phyloP scores from a whole-genome alignment of 345 rosid genomes.

The Eucalyptus microcorys region DNA sequence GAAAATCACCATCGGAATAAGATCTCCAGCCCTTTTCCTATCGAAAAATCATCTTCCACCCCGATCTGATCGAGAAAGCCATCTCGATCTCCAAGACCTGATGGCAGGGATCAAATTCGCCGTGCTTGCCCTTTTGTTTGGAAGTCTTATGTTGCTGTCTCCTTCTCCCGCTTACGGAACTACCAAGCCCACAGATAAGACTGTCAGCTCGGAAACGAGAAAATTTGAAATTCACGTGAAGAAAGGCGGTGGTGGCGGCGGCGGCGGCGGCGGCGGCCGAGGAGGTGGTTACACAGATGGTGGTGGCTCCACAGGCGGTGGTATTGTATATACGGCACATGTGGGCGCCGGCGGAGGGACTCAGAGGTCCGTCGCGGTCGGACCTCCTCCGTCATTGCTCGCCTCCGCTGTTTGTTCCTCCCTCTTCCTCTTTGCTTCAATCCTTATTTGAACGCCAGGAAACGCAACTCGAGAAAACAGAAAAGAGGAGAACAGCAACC shows the following conservation, averaged over 20 bases:
- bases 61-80: background rate
- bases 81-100: background rate
- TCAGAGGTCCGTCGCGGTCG: background rate
- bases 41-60: background rate
- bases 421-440: background rate
- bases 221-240: background rate
- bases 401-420: background rate
- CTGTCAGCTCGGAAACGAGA: background rate
- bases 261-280: background rate
- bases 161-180: background rate
- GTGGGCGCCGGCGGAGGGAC: background rate
- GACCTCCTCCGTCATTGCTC: background rate
- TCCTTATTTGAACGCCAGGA: background rate
- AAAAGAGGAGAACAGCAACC: background rate
- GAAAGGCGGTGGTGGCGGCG: rapidly evolving
- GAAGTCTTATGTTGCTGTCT: background rate
- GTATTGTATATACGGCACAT: background rate
- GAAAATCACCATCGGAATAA: background rate
- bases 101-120: background rate
- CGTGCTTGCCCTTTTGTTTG: background rate
- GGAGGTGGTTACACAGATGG: background rate
- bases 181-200: background rate
- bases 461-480: background rate
- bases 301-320: background rate
- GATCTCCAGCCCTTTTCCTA: background rate